Base-by-base conservation (phyloP, 768 basidiomycete genomes). In the Pulveroboletus frians region DNA sequence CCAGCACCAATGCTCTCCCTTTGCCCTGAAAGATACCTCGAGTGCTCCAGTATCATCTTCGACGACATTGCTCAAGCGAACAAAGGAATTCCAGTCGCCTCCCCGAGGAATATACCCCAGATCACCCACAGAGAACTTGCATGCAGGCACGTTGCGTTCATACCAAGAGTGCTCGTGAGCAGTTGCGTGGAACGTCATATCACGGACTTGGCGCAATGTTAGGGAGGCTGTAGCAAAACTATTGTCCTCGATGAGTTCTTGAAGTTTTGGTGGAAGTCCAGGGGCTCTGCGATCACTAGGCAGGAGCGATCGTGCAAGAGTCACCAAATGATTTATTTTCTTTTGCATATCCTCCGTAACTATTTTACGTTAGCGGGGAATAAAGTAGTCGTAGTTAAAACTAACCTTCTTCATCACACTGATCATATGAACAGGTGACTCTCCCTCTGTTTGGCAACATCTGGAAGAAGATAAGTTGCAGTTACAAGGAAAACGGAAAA, bases 51-150 rank as follows among this genome's bases (percentile, higher is more conserved):
- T 43, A 1, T 58, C 67, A 0, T 71, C 69, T 7, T 67, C 51
- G 5, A 72, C 23, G 4, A 76, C 54, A 48, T 79, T 77, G 23
- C 67, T 55, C 35, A 77, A 53, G 21, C 62, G 51, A 36, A 72
- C 64, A 50, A 77, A 77, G 3, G 68, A 62, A 5, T 53, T 46
- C 59, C 76, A 75, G 23, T 65, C 65, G 38, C 59, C 58, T 6
- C 66, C 68, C 0, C 49, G 40, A 0, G 71, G 71, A 30, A 76
- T 57, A 47, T 76, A 77, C 14, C 76, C 76, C 21, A 75, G 53
- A 49, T 78, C 76, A 8, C 77, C 76, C 18, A 73, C 68, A 5
- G 55, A 37, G 48, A 73, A 76, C 44, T 70, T 70, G 52, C 69
- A 64, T 2, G 72, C 60, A 2, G 72, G 70, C 26, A 77, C 72